These are phyloP conservation scores for Emiliania huxleyi DNA, from an alignment of 78 protist genomes.

Conservation along the genomic window DNA sequence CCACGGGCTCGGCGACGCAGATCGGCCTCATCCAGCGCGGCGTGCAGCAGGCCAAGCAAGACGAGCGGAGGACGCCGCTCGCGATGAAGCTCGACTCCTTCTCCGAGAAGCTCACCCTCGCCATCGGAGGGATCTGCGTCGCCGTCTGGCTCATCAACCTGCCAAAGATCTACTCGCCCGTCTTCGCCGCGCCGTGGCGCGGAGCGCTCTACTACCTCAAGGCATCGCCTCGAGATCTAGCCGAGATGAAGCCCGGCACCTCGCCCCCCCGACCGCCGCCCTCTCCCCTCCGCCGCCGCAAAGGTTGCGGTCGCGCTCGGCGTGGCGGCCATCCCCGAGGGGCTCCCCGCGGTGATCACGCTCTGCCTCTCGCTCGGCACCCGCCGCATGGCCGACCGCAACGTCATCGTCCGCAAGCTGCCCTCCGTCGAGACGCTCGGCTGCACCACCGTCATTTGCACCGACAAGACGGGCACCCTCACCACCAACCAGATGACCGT, in stretches of 20 bases:
- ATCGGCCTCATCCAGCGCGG: constrained; percentile 65
- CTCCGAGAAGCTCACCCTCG: constrained; percentile 61
- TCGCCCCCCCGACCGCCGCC: too few species aligned
- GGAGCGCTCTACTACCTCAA: constrained; percentile 68
- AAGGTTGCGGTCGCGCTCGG: constrained; percentile 83
- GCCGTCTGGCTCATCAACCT: constrained; percentile 35
- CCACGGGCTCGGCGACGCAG: constrained; percentile 64
- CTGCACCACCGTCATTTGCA: constrained; percentile 84
- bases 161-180: constrained; percentile 31
- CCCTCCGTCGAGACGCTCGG: constrained; percentile 97
- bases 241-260: too few species aligned
- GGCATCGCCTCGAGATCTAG: too few species aligned
- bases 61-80: constrained; percentile 73
- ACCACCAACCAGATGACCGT: constrained; percentile 88
- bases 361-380: constrained; percentile 83
- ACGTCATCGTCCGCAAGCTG: constrained; percentile 80
- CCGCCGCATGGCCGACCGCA: constrained; percentile 72
- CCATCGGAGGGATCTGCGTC: constrained; percentile 51
- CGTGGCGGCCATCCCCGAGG: constrained; percentile 95
- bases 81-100: constrained; percentile 74
- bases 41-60: constrained; percentile 20
- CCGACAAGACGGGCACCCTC: constrained; percentile 98
- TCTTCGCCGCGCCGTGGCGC: constrained; percentile 19
- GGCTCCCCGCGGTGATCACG: constrained; percentile 90
- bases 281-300: too few species aligned